These are phyloP conservation scores for Yamadazyma akitaensis DNA, from an alignment of 805 yeast species.

Conservation along the genomic window DNA sequence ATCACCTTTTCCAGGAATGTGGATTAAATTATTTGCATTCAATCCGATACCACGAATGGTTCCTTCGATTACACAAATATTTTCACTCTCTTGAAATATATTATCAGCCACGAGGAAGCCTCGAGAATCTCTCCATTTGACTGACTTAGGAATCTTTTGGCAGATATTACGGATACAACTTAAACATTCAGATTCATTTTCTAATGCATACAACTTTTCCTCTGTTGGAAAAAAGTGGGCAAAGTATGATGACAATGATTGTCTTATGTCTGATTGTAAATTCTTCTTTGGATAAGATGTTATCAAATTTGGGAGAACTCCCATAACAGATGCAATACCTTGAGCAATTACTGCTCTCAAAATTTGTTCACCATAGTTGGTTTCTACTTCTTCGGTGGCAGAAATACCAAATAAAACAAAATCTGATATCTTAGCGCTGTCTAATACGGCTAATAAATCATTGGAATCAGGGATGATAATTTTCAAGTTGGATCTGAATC, in stretches of 20 bases:
- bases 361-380: conserved; percentile 79
- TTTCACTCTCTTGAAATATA: conserved; percentile 41
- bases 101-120: conserved; percentile 81
- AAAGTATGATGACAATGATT: conserved; percentile 41
- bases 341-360: conserved; percentile 86
- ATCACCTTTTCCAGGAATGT: conserved; percentile 89
- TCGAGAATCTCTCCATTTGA: conserved; percentile 91
- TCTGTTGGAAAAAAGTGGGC: conserved; percentile 55
- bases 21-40: conserved; percentile 71
- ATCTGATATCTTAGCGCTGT: conserved; percentile 87
- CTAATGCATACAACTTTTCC: conserved; percentile 73
- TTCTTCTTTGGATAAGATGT: conserved; percentile 68
- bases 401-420: conserved; percentile 87
- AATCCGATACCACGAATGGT: conserved; percentile 84
- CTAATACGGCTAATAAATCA: conserved; percentile 67
- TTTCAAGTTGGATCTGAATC: conserved; percentile 75
- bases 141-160: conserved; percentile 80
- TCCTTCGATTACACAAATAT: conserved; percentile 66
- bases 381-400: conserved; percentile 78
- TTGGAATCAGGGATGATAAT: conserved; percentile 68
- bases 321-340: conserved; percentile 81
- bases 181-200: conserved; percentile 61
- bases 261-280: conserved; percentile 61
- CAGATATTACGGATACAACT: conserved; percentile 74
- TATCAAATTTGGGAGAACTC: conserved; percentile 73